Evolutionary conservation across 2,329 filamentous ascomycete species (phyloP).

Genomic region (Fusarium anthophilum): DNA sequence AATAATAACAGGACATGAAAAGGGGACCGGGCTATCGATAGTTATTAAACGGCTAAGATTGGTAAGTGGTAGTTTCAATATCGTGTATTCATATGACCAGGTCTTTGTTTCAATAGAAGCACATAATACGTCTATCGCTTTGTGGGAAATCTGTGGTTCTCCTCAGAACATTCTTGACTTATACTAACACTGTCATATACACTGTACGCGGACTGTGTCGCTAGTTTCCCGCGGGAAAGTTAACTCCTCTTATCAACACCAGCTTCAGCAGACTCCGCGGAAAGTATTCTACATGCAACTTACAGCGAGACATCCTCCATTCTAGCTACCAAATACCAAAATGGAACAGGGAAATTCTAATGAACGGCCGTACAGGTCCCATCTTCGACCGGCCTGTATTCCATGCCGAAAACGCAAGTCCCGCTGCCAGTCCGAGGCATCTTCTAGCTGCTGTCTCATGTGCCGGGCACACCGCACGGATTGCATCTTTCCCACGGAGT

Average conservation of each 20-base stretch:
- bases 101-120: background rate
- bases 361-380: slow-evolving; percentile 66
- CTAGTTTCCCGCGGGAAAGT: slow-evolving; percentile 2
- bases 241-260: background rate
- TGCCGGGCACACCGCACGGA: slow-evolving; percentile 67
- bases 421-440: slow-evolving; percentile 66
- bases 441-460: slow-evolving; percentile 60
- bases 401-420: slow-evolving; percentile 69
- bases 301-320: background rate
- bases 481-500: slow-evolving; percentile 61
- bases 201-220: background rate
- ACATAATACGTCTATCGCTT: no score
- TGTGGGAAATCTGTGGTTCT: no score
- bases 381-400: slow-evolving; percentile 68
- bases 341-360: slow-evolving; percentile 15
- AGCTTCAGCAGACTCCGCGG: background rate
- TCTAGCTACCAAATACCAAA: background rate
- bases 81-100: background rate
- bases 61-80: background rate
- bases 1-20: no score
- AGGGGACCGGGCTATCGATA: no score
- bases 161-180: background rate
- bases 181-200: background rate
- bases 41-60: no score
- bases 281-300: background rate